These are phyloP conservation scores for Aegle marmelos DNA, from an alignment of 345 rosid species.

Conservation along the genomic window DNA sequence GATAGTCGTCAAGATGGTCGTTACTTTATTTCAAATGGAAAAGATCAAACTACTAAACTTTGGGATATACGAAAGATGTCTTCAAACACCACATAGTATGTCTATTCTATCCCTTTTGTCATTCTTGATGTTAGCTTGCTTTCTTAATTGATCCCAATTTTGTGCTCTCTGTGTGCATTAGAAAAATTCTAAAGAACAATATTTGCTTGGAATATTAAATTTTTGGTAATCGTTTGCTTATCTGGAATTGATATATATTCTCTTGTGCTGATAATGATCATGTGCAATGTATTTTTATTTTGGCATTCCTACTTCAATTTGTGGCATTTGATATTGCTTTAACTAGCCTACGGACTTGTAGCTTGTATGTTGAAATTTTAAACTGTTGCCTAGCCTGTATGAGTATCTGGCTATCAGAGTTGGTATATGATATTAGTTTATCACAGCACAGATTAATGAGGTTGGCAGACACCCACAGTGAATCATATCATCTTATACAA, in stretches of 20 bases:
- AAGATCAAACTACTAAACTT: slow-evolving; percentile 67
- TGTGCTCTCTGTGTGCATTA: background rate
- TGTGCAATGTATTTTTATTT: background rate
- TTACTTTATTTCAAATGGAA: slow-evolving; percentile 69
- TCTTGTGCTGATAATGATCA: background rate
- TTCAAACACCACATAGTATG: slow-evolving; percentile 35
- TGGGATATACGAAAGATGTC: slow-evolving; percentile 81
- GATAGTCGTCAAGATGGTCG: slow-evolving; percentile 72
- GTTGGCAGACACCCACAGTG: background rate
- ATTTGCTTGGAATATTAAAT: background rate
- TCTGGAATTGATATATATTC: no score
- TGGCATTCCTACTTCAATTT: background rate
- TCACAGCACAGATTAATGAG: background rate
- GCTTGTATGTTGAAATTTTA: background rate
- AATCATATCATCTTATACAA: background rate
- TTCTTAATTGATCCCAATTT: background rate
- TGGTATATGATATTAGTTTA: background rate
- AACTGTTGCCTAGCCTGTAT: background rate
- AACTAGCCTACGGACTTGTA: background rate
- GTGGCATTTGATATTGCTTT: background rate
- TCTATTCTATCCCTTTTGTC: background rate
- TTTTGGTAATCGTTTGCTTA: background rate
- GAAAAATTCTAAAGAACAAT: background rate
- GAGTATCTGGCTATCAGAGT: background rate
- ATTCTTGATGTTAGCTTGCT: background rate